Evolutionary conservation across 768 basidiomycete genomes (phyloP), one percentile per base, ranked within the genome.

Genomic region (Infundibulicybe gibba): DNA sequence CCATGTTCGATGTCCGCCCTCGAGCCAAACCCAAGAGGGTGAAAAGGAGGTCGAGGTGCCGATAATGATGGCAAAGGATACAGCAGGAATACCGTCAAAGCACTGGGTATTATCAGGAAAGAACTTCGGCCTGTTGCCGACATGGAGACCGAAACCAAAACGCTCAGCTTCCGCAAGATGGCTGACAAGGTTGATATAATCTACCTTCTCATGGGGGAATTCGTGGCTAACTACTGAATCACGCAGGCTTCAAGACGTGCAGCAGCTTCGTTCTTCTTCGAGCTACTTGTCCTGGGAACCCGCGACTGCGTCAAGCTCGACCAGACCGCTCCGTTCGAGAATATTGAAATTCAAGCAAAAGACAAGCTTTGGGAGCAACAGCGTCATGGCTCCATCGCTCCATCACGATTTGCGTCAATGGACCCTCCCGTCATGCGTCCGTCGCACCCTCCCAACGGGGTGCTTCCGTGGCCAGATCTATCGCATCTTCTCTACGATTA

Each of bases 211-310:
- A 45, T 11, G 32, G 17, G 41, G 14, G 21, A 42, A 13, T 49
- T 39, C 44, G 46, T 34, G 52, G 15, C 25, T 32, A 10, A 58
- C 20, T 2, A 20, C 12, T 42, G 8, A 33, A 42, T 32, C 42
- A 41, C 30, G 12, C 55, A 94, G 90, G 87, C 93, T 11, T 88
- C 91, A 9, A 85, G 90, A 40, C 83, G 92, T 35, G 97, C 94
- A 11, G 93, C 95, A 1, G 83, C 95, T 1, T 85, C 92, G 2
- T 97, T 99, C 74, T 99, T 99, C 76, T 99, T 99, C 61, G 97
- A 99, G 65, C 68, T 97, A 31, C 83, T 99, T 21, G 92, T 98
- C 1, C 80, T 99, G 1, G 86, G 92, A 9, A 97, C 95, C 3
- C 85, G 90, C 31, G 94, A 97, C 63, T 93, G 89, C 60, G 72